Conservation (phyloP, 2,329 filamentous ascomycete genomes). For the Xylariaceae sp. region DNA sequence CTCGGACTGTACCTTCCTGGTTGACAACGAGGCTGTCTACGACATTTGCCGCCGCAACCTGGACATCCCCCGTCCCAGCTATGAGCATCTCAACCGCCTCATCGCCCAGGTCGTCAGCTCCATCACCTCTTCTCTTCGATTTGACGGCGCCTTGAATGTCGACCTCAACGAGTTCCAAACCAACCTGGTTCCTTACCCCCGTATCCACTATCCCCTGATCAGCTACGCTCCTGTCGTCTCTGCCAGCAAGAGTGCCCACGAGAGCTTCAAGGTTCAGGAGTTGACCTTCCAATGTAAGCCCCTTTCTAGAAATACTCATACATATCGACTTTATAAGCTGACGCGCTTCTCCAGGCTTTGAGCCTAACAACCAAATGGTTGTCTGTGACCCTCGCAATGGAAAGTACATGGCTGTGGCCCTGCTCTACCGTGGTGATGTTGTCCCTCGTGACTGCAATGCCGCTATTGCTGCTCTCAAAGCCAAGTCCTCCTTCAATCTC, state of each 20-base stretch:
- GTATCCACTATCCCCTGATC: constrained; percentile 71
- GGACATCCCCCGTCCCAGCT: constrained; percentile 64
- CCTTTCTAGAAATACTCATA: too few species aligned
- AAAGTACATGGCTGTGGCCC: constrained; percentile 72
- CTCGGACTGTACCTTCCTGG: constrained; percentile 74
- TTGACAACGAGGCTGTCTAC: constrained; percentile 72
- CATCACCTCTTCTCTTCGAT: constrained; percentile 68
- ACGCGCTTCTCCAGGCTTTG: constrained; percentile 58
- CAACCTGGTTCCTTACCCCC: constrained; percentile 69
- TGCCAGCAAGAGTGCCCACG: constrained; percentile 72
- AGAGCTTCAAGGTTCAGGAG: constrained; percentile 83
- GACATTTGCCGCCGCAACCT: constrained; percentile 71
- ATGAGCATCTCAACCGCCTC: constrained; percentile 68
- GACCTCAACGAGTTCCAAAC: constrained; percentile 77
- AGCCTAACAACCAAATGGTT: constrained; percentile 77
- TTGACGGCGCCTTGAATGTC: constrained; percentile 69
- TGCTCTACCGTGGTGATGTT: constrained; percentile 68
- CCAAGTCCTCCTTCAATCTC: constrained; percentile 68
- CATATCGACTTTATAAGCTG: too few species aligned
- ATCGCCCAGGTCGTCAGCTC: constrained; percentile 73
- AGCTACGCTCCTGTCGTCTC: constrained; percentile 70
- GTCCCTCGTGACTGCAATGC: constrained; percentile 66
- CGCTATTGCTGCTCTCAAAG: constrained; percentile 64
- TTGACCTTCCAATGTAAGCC: constrained; percentile 67
- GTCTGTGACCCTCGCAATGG: constrained; percentile 70